Evolutionary conservation across 441 rosid species (phyloP), one percentile per base, ranked within the genome.

Genomic region (Croton setiger): DNA sequence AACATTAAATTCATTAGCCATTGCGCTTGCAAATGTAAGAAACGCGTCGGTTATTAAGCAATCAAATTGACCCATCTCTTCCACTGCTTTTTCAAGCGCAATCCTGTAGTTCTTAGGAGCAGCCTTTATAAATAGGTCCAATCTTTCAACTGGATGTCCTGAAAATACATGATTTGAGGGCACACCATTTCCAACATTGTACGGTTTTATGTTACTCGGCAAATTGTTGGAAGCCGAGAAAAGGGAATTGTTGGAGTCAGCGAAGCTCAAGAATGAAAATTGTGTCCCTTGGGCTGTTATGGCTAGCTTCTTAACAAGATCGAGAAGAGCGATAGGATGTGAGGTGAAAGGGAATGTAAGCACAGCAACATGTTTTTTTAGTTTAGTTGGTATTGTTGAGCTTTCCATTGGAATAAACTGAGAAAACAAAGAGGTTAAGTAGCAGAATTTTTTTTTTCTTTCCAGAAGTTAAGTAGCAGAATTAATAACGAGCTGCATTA

Each of bases 11-110:
- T 74, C 79, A 36, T 64, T 21, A 0, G 89, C 88, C 54, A 88
- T 70, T 9, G 78, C 82, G 13, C 68, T 82, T 0, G 79, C 72
- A 66, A 87, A 88, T 45, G 81, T 66, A 47, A 81, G 63, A 79
- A 90, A 87, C 21, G 81, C 76, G 11, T 80, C 82, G 0, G 80
- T 69, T 11, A 80, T 54, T 66, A 78, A 35, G 55, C 75, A 73
- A 37, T 33, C 73, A 49, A 82, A 49, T 23, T 62, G 15, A 6
- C 80, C 80, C 3, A 66, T 73, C 48, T 78, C 77, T 4, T 54
- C 67, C 20, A 48, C 72, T 0, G 80, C 80, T 8, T n/a, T 18
- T 0, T 69, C 70, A 43, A 82, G 12, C 2, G 69, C 47, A 39
- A 14, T 58, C 17, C 15, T 48, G 44, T 65, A 68, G 70, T 64